Percentiles rank a stretch among this genome's conserved stretches.
These are phyloP conservation scores for Panellus pusillus DNA, from an alignment of 768 basidiomycete species.

Conservation along the genomic window DNA sequence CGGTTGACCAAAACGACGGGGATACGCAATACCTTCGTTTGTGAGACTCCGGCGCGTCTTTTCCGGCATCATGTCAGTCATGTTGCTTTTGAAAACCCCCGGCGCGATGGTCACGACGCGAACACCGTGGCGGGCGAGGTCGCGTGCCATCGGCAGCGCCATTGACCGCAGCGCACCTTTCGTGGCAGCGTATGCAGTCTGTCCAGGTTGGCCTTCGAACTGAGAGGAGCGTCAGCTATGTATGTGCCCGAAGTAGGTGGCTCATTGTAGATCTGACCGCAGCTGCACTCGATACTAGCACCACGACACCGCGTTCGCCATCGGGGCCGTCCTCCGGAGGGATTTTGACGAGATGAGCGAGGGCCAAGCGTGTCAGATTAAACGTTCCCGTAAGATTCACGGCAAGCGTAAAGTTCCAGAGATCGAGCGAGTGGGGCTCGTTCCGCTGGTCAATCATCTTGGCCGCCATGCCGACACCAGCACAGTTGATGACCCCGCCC, in stretches of 20 bases:
- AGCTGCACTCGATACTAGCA: conserved; percentile 56
- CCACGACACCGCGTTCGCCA: conserved; percentile 58
- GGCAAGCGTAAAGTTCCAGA: conserved; percentile 52
- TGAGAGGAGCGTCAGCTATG: conserved; percentile 21
- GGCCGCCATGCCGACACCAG: conserved; percentile 46
- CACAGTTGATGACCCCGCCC: conserved; percentile 63
- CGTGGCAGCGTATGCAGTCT: conserved; percentile 54
- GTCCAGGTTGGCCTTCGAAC: conserved; percentile 60
- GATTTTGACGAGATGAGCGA: conserved; percentile 49
- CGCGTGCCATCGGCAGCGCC: conserved; percentile 62
- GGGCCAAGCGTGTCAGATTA: conserved; percentile 55
- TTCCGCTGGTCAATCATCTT: conserved; percentile 50
- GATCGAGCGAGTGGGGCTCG: conserved; percentile 46
- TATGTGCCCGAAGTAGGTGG: not conserved
- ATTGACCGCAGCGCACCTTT: conserved; percentile 60
- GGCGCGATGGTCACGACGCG: conserved; percentile 60
- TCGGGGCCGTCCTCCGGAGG: conserved; percentile 45
- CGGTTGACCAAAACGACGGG: conserved; percentile 46
- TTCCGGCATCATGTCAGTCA: conserved; percentile 38
- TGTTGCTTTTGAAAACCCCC: conserved; percentile 48
- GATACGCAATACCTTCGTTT: conserved; percentile 43
- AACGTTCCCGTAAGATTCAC: conserved; percentile 62
- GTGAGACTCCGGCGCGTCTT: conserved; percentile 39
- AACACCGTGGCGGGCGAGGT: conserved; percentile 51
- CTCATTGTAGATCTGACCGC: conserved; percentile 37